phyloP scores from a whole-genome alignment of 129 eudicot species.

The Arctium lappa region DNA sequence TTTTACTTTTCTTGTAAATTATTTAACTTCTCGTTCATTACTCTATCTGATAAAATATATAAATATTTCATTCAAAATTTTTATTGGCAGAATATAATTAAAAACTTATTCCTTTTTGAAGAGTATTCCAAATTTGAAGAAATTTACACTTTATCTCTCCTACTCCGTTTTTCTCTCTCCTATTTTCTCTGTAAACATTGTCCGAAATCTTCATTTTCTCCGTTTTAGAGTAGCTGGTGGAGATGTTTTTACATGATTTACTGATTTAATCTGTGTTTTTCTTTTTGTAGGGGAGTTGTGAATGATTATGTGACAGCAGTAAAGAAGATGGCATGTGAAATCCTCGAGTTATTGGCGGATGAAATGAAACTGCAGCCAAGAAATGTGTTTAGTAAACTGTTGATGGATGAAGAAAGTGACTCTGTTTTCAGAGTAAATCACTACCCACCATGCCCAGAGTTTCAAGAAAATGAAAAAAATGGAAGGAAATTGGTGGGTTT shows the following conservation, averaged over 20 bases:
- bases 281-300: constrained; percentile 37
- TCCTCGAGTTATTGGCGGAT: constrained; percentile 73
- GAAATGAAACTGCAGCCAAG: constrained; percentile 62
- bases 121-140: too few species aligned
- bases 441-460: constrained; percentile 72
- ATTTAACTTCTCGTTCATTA: too few species aligned
- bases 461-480: constrained; percentile 26
- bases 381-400: constrained; percentile 69
- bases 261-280: not conserved
- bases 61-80: too few species aligned
- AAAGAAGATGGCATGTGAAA: constrained; percentile 74
- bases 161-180: too few species aligned
- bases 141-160: too few species aligned
- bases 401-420: constrained; percentile 91
- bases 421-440: constrained; percentile 79
- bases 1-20: too few species aligned
- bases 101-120: too few species aligned
- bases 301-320: constrained; percentile 57
- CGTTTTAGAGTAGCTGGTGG: too few species aligned
- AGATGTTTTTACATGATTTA: not conserved
- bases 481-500: constrained; percentile 64
- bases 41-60: too few species aligned
- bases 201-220: too few species aligned
- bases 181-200: too few species aligned
- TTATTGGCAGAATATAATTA: too few species aligned